These are phyloP conservation scores for Mentha longifolia DNA, from an alignment of 257 asterid genomes.

Conservation along the genomic window DNA sequence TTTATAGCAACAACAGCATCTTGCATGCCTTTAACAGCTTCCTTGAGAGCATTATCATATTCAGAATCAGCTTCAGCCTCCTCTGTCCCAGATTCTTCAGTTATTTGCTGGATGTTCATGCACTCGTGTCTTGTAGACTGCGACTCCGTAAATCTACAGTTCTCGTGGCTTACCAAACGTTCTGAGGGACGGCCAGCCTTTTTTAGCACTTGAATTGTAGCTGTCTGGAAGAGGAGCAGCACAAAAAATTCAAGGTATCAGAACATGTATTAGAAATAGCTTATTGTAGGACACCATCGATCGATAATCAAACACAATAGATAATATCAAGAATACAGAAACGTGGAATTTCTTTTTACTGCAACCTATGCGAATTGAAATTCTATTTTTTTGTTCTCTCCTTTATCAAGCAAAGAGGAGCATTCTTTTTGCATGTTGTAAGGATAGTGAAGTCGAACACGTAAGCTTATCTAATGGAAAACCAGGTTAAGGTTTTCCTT, in stretches of 20 bases:
- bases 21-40: constrained; percentile 84
- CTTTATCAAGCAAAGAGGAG: background rate
- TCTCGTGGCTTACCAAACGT: constrained; percentile 85
- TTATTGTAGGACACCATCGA: background rate
- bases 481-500: background rate
- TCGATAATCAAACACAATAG: background rate
- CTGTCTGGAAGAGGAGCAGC: constrained; percentile 62
- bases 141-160: constrained; percentile 68
- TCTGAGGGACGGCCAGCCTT: constrained; percentile 95
- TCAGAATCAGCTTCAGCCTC: constrained; percentile 97
- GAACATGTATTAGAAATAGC: background rate
- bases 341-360: background rate
- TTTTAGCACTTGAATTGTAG: constrained; percentile 84
- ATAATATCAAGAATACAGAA: background rate
- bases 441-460: background rate
- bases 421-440: constrained; percentile 4
- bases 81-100: constrained; percentile 95
- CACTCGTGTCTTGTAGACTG: constrained; percentile 77
- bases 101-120: constrained; percentile 81
- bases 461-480: background rate
- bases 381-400: background rate
- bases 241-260: background rate
- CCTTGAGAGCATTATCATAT: constrained; percentile 81
- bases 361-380: background rate
- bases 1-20: constrained; percentile 76